Evolutionary conservation across 2,329 filamentous ascomycete species (phyloP), one percentile per base, ranked within the genome.

Genomic region (Calonectria honghensis): DNA sequence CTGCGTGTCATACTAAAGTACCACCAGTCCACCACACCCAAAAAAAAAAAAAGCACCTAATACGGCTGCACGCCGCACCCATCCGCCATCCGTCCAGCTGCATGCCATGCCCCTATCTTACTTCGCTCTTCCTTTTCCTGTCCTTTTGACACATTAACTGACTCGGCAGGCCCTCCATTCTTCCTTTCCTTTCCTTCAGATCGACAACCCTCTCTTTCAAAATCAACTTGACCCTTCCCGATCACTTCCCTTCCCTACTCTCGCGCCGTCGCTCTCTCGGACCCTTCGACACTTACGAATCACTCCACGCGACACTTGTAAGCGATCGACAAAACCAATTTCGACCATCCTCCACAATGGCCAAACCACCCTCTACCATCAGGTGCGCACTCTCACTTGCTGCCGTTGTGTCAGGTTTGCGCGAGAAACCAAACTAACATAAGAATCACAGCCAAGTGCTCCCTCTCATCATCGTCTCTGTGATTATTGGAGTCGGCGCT

Each of bases 391-490:
- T 14, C 29, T 45, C 37, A 24, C 59, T 71, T 18, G 35, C 39
- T 10, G 18, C 45, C 13, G n/a, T n/a, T 45, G 7, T 45, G 45
- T 13, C n/a, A 6, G 45, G 45, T 48, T 48, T 24, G 20, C 20
- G 45, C 45, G 24, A n/a, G 29, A 32, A 13, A 63, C n/a, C 45
- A 54, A 64, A 69, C 69, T 76, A 61, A 78, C 70, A 11, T 24
- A 24, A 18, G 11, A 24, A 45, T 4, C 31, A n/a, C 77, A 92
- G 90, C 76, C 88, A 93, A 81, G 84, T 95, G 48, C 79, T 95
- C 35, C 94, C 94, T 6, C 89, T 96, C 63, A 72, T 94, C 72
- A 87, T 95, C 88, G 74, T 94, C 72, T 87, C 95, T 80, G 88
- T 93, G 75, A 87, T 95, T 81, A 82, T 94, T 35, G 89, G 85